Base-by-base conservation (phyloP, 768 basidiomycete species). In the Termitomyces sp. region DNA sequence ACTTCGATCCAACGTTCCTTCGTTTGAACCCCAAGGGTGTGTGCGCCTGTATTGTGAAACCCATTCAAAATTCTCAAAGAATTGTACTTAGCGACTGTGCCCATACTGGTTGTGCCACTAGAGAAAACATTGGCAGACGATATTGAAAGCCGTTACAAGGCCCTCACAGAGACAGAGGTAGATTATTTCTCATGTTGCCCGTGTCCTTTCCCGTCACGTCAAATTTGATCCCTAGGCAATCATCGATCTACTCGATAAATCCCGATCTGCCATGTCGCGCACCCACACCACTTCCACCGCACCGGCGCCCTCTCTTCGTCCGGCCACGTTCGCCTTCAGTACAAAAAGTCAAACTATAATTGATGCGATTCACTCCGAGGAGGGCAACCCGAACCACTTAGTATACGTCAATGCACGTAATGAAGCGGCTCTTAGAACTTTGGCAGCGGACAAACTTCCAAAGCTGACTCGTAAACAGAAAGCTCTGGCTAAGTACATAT, bases 91-190 rank as follows among this genome's bases (percentile, higher is more conserved):
- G 90, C 84, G 7, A 90, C 87, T 24, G 80, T 94, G 4, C 93
- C 93, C 12, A 89, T 88, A 3, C 73, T 94, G 51, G 85, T 94
- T 27, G 93, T 94, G n/a, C 93, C 93, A 0, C 75, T 92, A 12
- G 73, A 85, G 61, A 85, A 88, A 61, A 88, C 90, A 4, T 77
- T 93, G 9, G 71, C 79, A 0, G 74, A 80, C 3, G 90, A 87
- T 18, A 78, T 85, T 26, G 89, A 91, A 64, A 88, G 84, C 63
- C 82, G 88, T 43, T 95, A 90, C 76, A 88, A 90, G 64, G 86
- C 90, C 3, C 72, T 95, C 55, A 81, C 84, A 24, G 89, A 92
- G 62, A 81, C 84, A 14, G 86, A 87, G 75, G 92, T 88, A 13
- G 47, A 24, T 10, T 37, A 13, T n/a, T 36, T 42, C 56, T 3